Base-by-base conservation (phyloP, 2,329 filamentous ascomycete species). In the Tolypocladium ophioglossoides region DNA sequence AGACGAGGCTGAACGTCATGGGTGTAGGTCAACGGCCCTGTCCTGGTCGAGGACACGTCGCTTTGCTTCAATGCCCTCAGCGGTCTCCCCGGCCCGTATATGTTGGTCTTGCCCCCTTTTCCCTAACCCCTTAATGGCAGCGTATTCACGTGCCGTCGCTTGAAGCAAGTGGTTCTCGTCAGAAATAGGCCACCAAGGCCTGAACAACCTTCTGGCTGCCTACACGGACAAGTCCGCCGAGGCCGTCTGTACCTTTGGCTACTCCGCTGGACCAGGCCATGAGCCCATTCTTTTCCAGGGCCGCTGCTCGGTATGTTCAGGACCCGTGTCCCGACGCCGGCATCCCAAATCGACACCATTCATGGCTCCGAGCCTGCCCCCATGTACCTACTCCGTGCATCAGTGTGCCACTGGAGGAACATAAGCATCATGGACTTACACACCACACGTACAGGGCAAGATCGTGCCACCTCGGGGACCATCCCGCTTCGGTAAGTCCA, bases 211-310 rank as follows among this genome's bases (percentile, higher is more conserved):
- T 59, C 84, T 99, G 41, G 85, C 84, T 52, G 90, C 86, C 8
- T 96, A 96, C 68, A 78, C 88, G 32, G 89, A 99, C 72, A 96
- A 96, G 71, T 87, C 86, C 47, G 91, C 91, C 47, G 85, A 95
- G 72, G 92, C 94, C 20, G 88, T 99, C 48, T 96, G 92, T 73
- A 99, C 94, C 0, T 99, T 99, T 72, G 94, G 85, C 27, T 96
- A 95, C 72, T 94, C 83, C 53, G 80, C 85, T 59, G 94, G 92
- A 0, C 94, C 91, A 5, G 91, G 89, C 3, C 78, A 89, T 52
- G 84, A 95, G 65, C 86, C 89, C 1, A 78, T 95, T 32, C 76
- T 97, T 18, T 99, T 99, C 72, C 91, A 99, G 71, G 94, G 94
- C 10, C 79, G 89, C 56, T 96, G 91, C 14, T 78, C 87, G 62